Conservation (phyloP, 1,284 basidiomycete genomes). For the Volvariella surrecta region DNA sequence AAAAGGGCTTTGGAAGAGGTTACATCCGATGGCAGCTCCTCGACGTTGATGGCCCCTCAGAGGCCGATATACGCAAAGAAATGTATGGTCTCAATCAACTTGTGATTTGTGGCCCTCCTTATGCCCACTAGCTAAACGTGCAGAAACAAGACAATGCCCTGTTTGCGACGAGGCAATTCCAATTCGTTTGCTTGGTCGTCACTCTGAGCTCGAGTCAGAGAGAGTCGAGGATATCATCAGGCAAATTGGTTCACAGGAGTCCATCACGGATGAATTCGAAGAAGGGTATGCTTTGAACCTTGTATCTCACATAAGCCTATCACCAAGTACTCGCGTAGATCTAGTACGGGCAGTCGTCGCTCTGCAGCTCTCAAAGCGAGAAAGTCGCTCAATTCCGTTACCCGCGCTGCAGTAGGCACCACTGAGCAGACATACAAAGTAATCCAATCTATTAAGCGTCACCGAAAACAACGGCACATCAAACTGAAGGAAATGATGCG, state of each 20-base stretch:
- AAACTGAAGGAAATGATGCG: constrained; percentile 56
- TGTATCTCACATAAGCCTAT: constrained; percentile 9
- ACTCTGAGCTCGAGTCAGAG: constrained; percentile 54
- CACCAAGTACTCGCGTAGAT: constrained; percentile 17
- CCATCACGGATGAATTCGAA: constrained; percentile 29
- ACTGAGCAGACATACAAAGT: constrained; percentile 41
- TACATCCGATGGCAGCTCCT: background rate
- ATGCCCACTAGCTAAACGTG: constrained; percentile 45
- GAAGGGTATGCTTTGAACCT: constrained; percentile 33
- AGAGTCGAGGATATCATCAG: constrained; percentile 59
- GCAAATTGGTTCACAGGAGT: constrained; percentile 42
- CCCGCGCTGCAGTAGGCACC: constrained; percentile 19
- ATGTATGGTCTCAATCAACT: constrained; percentile 14
- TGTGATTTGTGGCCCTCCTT: background rate
- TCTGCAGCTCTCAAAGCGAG: constrained; percentile 54
- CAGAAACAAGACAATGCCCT: constrained; percentile 65
- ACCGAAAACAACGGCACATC: constrained; percentile 52
- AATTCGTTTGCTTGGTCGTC: constrained; percentile 52
- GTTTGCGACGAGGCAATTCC: constrained; percentile 66
- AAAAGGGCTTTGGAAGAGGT: constrained; percentile 11
- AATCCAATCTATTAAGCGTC: constrained; percentile 49
- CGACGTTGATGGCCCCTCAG: no score
- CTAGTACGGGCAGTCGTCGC: constrained; percentile 38
- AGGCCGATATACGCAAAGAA: constrained; percentile 11
- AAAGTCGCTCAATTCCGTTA: constrained; percentile 35